Percentiles rank a stretch among this genome's conserved stretches.
Conservation (phyloP, 83 land plant species). For the Picea abies region DNA sequence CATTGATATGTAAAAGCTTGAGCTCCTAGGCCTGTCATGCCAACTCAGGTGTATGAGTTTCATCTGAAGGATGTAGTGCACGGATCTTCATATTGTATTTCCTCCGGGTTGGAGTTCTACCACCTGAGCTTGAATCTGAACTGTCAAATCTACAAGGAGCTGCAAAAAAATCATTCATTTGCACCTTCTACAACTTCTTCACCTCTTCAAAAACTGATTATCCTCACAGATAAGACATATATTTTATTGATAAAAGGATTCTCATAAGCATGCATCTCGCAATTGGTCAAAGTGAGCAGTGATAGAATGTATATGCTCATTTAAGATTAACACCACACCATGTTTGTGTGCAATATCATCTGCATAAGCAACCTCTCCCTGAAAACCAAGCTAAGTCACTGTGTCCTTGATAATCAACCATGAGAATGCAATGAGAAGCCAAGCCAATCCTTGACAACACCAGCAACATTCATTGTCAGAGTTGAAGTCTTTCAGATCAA, state of each 20-base stretch:
- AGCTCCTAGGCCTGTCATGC: conserved; percentile 7
- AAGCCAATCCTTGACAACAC: conserved; percentile 90
- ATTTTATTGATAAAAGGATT: too few relatives aligned
- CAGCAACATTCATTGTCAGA: conserved; percentile 88
- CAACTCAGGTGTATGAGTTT: conserved; percentile 6
- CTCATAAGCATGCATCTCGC: too few relatives aligned
- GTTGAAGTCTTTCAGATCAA: conserved; percentile 87
- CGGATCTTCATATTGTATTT: conserved; percentile 39
- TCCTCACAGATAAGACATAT: too few relatives aligned
- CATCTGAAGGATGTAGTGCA: conserved; percentile 51
- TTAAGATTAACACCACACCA: too few relatives aligned
- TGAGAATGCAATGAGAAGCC: conserved; percentile 86
- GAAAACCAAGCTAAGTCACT: too few relatives aligned
- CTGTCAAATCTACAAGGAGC: conserved; percentile 24
- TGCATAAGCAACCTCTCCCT: too few relatives aligned
- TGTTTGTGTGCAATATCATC: too few relatives aligned
- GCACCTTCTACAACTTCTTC: too few relatives aligned
- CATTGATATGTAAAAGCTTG: not conserved
- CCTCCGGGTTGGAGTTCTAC: conserved; percentile 15
- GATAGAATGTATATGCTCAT: too few relatives aligned
- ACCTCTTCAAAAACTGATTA: too few relatives aligned
- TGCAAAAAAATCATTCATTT: too few relatives aligned
- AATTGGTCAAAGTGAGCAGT: too few relatives aligned
- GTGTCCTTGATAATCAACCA: conserved; percentile 78
- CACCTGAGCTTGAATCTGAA: conserved; percentile 15